Base-by-base conservation (phyloP, 2,329 filamentous ascomycete genomes). In the Beauveria varroae region DNA sequence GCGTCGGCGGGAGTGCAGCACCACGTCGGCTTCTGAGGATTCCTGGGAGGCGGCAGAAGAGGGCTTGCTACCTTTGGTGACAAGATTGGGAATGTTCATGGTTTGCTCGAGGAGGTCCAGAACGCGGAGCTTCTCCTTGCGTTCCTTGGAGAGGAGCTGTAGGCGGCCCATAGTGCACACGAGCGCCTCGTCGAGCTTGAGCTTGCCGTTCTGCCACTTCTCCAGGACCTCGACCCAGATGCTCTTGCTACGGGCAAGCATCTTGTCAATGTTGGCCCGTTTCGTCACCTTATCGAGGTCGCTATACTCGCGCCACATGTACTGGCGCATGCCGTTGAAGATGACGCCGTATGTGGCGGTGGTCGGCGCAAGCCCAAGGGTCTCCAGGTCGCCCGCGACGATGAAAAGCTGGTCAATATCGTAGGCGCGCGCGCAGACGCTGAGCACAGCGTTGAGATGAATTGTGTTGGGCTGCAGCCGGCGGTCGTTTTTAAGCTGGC, bases 401-500 rank as follows among this genome's bases (percentile, higher is more conserved):
- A 83, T 82, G 80, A 95, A 96, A 66, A 98, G 76, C 18, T 87
- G 84, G 66, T 96, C 91, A 72, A 96, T 80, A 70, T 97, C 88
- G 14, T 80, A 73, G 4, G 89, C 87, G 62, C 85, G 81, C 53
- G 87, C 83, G 71, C 93, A 98, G 9, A 95, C 89, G 62, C 87
- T 86, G 50, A 99, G 78, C n/a, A 92, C 85, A 10, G 93, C 90
- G 71, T 99, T 99, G 64, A 90, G 86, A 70, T 98, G 95, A 61
- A 91, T 89, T 41, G 87, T 88, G 66, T 86, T 90, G 18, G 90
- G 88, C 65, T 86, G 81, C 56, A 96, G 78, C 8, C 80, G 78
- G 1, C 83, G 85, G 41, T 84, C 80, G 5, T 79, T 80, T 44
- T 81, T 80, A 76, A 98, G 89, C 60, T 85, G 85, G 66, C 90